A percentile compares a stretch with the other conserved stretches of the same genome.
These are phyloP conservation scores for Gomphus sp. DNA, from an alignment of 1,284 basidiomycete species.

Conservation along the genomic window DNA sequence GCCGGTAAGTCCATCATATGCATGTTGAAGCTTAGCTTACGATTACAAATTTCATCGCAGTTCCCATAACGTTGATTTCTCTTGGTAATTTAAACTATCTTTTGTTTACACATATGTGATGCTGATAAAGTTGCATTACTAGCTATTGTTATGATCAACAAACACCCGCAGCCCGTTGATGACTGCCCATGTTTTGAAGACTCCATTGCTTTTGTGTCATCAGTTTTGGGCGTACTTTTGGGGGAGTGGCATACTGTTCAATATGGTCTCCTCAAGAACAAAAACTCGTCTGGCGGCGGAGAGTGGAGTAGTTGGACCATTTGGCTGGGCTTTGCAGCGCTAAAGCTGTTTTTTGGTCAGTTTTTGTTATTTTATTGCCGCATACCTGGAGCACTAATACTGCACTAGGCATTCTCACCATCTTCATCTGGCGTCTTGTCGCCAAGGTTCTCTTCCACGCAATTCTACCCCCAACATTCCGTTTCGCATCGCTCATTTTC, in stretches of 20 bases:
- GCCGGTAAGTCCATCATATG: background rate
- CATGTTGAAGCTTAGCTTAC: background rate
- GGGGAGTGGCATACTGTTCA: constrained; percentile 47
- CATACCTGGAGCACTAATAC: background rate
- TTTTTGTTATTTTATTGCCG: constrained; percentile 11
- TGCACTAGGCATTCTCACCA: constrained; percentile 44
- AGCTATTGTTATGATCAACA: constrained; percentile 68
- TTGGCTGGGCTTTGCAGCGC: constrained; percentile 48
- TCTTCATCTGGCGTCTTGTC: constrained; percentile 80
- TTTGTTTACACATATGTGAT: background rate
- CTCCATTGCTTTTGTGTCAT: constrained; percentile 86
- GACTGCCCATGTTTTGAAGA: constrained; percentile 99
- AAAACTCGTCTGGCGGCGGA: constrained; percentile 34
- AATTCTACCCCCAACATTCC: constrained; percentile 75
- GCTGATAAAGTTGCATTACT: constrained; percentile 54
- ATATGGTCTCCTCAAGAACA: constrained; percentile 13
- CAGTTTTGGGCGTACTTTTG: constrained; percentile 70
- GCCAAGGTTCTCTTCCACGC: constrained; percentile 70
- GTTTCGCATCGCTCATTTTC: constrained; percentile 46
- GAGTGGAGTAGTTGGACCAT: constrained; percentile 37
- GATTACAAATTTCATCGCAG: constrained; percentile 16
- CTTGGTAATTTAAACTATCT: constrained; percentile 12
- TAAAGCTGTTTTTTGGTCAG: constrained; percentile 57
- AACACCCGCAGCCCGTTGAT: constrained; percentile 89
- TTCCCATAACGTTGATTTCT: constrained; percentile 30